A percentile compares a stretch with the other conserved stretches of the same genome.
Conservation (phyloP, 139 green algal species). For the Raphidocelis subcapitata region DNA sequence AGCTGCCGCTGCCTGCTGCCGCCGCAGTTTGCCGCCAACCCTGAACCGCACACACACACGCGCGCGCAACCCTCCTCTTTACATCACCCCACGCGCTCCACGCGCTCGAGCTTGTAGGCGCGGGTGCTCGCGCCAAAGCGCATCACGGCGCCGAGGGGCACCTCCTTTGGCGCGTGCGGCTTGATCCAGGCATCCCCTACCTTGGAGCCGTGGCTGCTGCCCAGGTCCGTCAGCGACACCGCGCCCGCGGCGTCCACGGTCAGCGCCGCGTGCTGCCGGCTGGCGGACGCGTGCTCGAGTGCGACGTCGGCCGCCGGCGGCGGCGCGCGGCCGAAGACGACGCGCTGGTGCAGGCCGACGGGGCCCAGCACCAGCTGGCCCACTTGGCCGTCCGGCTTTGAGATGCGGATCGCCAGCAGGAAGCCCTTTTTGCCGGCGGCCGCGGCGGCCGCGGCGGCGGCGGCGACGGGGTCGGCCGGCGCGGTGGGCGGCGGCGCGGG, state of each 20-base stretch:
- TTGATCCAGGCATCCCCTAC: constrained; percentile 71
- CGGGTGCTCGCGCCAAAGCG: constrained; percentile 60
- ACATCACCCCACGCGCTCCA: not conserved
- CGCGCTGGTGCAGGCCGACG: constrained; percentile 48
- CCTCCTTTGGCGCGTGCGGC: constrained; percentile 42
- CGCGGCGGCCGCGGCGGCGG: no score
- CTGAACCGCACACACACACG: no score
- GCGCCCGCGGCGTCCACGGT: constrained; percentile 38
- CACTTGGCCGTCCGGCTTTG: constrained; percentile 55
- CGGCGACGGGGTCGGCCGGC: no score
- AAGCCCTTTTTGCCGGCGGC: not conserved
- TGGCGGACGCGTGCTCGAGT: constrained; percentile 72
- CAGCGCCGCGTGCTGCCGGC: constrained; percentile 63
- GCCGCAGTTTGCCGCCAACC: no score
- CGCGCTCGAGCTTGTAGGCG: constrained; percentile 40
- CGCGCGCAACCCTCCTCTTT: no score
- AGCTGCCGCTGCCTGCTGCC: no score
- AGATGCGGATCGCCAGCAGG: constrained; percentile 42
- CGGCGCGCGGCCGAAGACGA: constrained; percentile 52
- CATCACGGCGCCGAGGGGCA: constrained; percentile 46
- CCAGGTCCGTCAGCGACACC: constrained; percentile 65
- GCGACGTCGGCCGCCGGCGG: constrained; percentile 58
- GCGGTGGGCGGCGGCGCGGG: no score
- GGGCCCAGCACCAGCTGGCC: constrained; percentile 54
- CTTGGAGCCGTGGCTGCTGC: constrained; percentile 73